phyloP scores from a whole-genome alignment of 495 filamentous ascomycete genomes.

The Hypoxylon lenormandii region DNA sequence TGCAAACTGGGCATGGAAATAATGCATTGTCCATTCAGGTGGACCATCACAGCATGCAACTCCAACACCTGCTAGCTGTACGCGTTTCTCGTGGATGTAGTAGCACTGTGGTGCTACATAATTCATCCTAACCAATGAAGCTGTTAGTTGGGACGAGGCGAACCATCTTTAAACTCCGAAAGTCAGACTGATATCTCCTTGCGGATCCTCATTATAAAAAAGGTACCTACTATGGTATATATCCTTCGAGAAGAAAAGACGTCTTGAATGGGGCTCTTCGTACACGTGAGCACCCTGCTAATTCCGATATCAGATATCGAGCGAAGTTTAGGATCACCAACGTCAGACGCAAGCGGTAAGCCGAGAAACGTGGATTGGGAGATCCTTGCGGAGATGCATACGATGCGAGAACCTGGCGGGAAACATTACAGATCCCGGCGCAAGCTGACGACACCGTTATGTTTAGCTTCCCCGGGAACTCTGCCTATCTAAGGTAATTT shows the following conservation, averaged over 20 bases:
- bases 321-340: conserved; percentile 28
- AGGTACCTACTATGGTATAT: too few species aligned
- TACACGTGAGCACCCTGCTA: conserved; percentile 29
- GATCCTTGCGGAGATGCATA: conserved; percentile 25
- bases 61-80: conserved; percentile 16
- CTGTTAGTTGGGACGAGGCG: conserved; percentile 21
- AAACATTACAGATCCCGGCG: not conserved
- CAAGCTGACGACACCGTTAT: not conserved
- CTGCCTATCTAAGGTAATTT: too few species aligned
- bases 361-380: conserved; percentile 27
- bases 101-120: too few species aligned
- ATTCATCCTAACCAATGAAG: conserved; percentile 19
- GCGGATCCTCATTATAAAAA: conserved; percentile 18
- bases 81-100: conserved; percentile 1
- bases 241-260: conserved; percentile 18
- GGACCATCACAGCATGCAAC: conserved; percentile 19
- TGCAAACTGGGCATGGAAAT: conserved; percentile 21
- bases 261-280: not conserved
- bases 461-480: too few species aligned
- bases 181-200: conserved; percentile 8
- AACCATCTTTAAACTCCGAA: conserved; percentile 13
- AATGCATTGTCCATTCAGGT: conserved; percentile 25
- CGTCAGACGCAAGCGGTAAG: conserved; percentile 7
- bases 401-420: conserved; percentile 6
- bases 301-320: conserved; percentile 12